Conservation (phyloP, 2,329 filamentous ascomycete species). For the Botrytis hyacinthi region DNA sequence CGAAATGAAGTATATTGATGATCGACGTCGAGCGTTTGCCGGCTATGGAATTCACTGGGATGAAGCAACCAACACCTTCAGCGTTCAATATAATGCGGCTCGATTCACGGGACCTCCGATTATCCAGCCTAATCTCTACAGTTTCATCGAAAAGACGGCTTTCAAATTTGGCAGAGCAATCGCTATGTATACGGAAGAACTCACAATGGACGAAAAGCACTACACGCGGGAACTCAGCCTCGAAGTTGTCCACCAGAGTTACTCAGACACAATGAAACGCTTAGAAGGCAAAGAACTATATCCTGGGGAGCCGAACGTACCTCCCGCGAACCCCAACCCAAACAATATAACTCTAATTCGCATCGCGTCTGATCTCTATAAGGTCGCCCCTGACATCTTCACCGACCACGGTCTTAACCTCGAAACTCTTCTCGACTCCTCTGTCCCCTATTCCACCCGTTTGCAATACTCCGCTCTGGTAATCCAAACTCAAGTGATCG, state of each 20-base stretch:
- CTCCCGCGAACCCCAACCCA: neutral
- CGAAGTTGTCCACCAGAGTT: neutral
- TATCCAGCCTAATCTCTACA: slow-evolving; percentile 32
- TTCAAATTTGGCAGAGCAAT: slow-evolving; percentile 32
- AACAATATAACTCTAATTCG: slow-evolving; percentile 21
- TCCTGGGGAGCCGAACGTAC: neutral
- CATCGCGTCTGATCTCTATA: slow-evolving; percentile 29
- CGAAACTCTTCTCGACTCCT: neutral
- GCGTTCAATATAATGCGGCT: slow-evolving; percentile 29
- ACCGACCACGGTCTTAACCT: slow-evolving; percentile 15
- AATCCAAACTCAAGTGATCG: slow-evolving; percentile 30
- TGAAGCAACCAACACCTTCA: slow-evolving; percentile 1
- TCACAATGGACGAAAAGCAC: neutral
- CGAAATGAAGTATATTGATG: slow-evolving; percentile 33
- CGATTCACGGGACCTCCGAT: slow-evolving; percentile 28
- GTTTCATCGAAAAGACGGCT: slow-evolving; percentile 27
- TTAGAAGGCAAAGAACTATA: slow-evolving; percentile 9
- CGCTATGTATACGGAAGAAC: slow-evolving; percentile 6
- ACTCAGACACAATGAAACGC: neutral
- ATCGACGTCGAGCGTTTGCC: neutral
- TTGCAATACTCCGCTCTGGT: neutral
- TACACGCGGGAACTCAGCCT: neutral
- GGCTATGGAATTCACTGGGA: neutral
- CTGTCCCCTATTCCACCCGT: slow-evolving; percentile 11
- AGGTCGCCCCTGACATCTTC: slow-evolving; percentile 30